Evolutionary conservation across 140 eudicot genomes (phyloP).

Genomic region (Flaveria floridana): DNA sequence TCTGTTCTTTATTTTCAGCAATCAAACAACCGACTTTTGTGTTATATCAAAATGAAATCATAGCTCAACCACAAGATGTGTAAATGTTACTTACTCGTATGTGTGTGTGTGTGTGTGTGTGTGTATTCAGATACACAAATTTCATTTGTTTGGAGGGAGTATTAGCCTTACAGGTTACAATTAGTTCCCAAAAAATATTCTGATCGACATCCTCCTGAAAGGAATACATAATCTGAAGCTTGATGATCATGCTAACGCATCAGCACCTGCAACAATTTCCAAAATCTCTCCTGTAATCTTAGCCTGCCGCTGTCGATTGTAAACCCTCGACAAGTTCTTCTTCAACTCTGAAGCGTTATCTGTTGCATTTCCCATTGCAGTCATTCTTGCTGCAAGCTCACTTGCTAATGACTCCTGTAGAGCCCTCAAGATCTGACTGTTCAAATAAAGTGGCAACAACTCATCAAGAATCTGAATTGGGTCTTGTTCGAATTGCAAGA

Average conservation of each 20-base stretch:
- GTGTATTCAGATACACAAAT: slow-evolving; percentile 38
- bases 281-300: slow-evolving; percentile 96
- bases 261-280: slow-evolving; percentile 98
- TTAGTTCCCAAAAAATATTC: slow-evolving; percentile 21
- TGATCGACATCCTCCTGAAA: slow-evolving; percentile 4
- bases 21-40: too few relatives aligned
- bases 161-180: slow-evolving; percentile 32
- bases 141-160: slow-evolving; percentile 31
- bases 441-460: slow-evolving; percentile 76
- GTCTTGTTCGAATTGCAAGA: slow-evolving; percentile 93
- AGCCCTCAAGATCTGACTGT: slow-evolving; percentile 91
- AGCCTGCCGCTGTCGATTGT: slow-evolving; percentile 87
- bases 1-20: too few relatives aligned
- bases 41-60: too few relatives aligned
- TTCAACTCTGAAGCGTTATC: slow-evolving; percentile 75
- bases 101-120: too few relatives aligned
- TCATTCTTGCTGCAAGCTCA: slow-evolving; percentile 95
- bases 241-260: slow-evolving; percentile 45
- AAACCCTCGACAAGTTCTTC: slow-evolving; percentile 54
- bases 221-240: neutral
- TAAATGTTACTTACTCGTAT: too few relatives aligned
- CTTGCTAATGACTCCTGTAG: slow-evolving; percentile 93
- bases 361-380: slow-evolving; percentile 81
- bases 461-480: slow-evolving; percentile 97
- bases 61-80: too few relatives aligned